These are phyloP conservation scores for Aristolochia contorta DNA, from an alignment of 164 flowering plant species.

Conservation along the genomic window DNA sequence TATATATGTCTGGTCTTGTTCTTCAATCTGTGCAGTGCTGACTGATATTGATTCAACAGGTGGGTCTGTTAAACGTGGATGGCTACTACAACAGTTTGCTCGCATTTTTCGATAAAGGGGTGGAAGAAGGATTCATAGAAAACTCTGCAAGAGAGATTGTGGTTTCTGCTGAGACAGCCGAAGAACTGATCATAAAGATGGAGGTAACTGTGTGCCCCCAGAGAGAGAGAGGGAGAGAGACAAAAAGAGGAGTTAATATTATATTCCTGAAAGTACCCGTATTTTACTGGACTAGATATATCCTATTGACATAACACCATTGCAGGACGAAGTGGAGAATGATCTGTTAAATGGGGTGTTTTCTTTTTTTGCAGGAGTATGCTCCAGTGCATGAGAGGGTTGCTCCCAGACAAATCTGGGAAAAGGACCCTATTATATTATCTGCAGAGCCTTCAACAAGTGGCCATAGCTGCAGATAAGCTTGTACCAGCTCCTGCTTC, in stretches of 20 bases:
- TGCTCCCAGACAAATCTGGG: slow-evolving; percentile 15
- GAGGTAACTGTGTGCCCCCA: slow-evolving; percentile 21
- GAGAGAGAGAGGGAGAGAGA: neutral
- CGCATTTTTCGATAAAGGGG: slow-evolving; percentile 41
- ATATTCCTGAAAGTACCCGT: neutral
- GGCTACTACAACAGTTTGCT: slow-evolving; percentile 49
- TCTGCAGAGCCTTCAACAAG: slow-evolving; percentile 22
- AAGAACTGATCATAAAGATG: slow-evolving; percentile 30
- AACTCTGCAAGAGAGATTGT: slow-evolving; percentile 29
- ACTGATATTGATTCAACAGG: slow-evolving; percentile 23
- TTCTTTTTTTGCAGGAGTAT: slow-evolving; percentile 13
- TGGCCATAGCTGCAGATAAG: slow-evolving; percentile 16
- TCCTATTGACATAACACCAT: neutral
- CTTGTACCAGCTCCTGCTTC: too few relatives aligned
- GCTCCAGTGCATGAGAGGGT: slow-evolving; percentile 13
- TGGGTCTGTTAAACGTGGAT: slow-evolving; percentile 43
- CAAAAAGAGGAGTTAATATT: neutral
- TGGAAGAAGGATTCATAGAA: slow-evolving; percentile 48
- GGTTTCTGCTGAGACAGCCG: slow-evolving; percentile 28
- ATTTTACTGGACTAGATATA: neutral
- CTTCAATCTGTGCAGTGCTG: neutral
- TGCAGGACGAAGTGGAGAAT: neutral
- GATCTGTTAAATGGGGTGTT: neutral
- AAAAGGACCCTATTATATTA: slow-evolving; percentile 8
- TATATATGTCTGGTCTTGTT: neutral